Conservation (phyloP, 2,329 filamentous ascomycete genomes). For the Fusarium sp. region DNA sequence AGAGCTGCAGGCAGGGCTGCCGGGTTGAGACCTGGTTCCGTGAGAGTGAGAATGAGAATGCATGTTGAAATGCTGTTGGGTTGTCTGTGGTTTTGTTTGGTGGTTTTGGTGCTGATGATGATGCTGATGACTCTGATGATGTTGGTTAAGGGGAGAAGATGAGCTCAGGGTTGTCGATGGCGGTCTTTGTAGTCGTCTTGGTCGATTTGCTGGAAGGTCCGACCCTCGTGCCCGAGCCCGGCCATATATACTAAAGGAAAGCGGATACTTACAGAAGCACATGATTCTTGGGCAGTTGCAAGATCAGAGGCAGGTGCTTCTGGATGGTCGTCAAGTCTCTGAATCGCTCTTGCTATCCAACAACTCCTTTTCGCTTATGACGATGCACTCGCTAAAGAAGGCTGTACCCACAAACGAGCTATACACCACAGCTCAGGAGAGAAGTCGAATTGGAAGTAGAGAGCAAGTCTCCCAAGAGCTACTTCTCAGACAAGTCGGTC, state of each 20-base stretch:
- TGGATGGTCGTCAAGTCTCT: not conserved
- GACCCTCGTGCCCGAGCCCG: no score
- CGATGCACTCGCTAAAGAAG: no score
- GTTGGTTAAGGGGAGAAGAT: not conserved
- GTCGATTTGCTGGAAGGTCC: not conserved
- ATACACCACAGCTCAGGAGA: no score
- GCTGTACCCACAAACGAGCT: no score
- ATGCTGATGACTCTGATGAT: no score
- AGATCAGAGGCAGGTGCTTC: not conserved
- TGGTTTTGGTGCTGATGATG: no score
- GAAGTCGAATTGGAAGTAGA: no score
- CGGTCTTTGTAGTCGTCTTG: no score
- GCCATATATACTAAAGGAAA: not conserved
- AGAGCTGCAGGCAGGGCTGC: not conserved
- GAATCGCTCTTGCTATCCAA: not conserved
- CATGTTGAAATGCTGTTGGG: not conserved
- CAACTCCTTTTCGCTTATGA: no score
- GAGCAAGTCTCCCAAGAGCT: no score
- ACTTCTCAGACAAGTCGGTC: no score
- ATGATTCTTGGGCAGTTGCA: not conserved
- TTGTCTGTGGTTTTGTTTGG: not conserved
- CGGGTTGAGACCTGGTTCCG: no score
- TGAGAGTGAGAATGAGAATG: not conserved
- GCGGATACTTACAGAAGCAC: not conserved
- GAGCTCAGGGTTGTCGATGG: not conserved